These are phyloP conservation scores for Globisporangium cederbergense DNA, from an alignment of 352 stramenopile species.

Conservation along the genomic window DNA sequence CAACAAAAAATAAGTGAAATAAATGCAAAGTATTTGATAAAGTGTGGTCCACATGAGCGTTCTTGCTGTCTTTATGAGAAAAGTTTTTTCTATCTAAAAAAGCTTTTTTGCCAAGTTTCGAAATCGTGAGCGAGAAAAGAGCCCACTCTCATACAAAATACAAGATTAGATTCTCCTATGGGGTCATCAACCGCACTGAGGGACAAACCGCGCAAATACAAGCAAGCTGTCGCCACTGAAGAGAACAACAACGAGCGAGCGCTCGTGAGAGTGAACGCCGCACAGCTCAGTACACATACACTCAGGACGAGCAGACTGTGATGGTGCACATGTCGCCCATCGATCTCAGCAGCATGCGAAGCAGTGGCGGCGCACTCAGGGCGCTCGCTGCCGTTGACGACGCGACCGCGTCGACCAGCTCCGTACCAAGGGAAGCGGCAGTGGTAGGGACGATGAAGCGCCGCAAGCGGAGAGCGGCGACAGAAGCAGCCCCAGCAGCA, in stretches of 20 bases:
- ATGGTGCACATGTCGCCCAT: constrained; percentile 7
- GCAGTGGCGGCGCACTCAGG: neutral
- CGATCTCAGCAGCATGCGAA: neutral
- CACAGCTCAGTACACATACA: neutral
- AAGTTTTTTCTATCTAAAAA: no score
- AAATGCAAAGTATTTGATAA: no score
- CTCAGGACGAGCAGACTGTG: neutral
- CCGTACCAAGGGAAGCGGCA: neutral
- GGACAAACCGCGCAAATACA: neutral
- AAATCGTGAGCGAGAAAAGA: no score
- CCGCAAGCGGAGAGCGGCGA: constrained; percentile 10
- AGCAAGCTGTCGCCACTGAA: neutral
- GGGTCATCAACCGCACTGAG: no score
- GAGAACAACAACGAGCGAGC: neutral
- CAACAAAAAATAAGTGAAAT: no score
- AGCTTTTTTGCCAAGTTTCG: no score
- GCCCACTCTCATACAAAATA: no score
- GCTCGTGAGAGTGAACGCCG: no score
- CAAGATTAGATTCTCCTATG: no score
- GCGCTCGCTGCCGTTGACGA: neutral
- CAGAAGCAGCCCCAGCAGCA: neutral
- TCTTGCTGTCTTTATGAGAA: no score
- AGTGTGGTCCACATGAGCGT: no score
- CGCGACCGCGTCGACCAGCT: neutral
- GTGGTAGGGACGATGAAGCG: constrained; percentile 2